Evolutionary conservation across 441 rosid genomes (phyloP).

Genomic region (Francoa sonchifolia): DNA sequence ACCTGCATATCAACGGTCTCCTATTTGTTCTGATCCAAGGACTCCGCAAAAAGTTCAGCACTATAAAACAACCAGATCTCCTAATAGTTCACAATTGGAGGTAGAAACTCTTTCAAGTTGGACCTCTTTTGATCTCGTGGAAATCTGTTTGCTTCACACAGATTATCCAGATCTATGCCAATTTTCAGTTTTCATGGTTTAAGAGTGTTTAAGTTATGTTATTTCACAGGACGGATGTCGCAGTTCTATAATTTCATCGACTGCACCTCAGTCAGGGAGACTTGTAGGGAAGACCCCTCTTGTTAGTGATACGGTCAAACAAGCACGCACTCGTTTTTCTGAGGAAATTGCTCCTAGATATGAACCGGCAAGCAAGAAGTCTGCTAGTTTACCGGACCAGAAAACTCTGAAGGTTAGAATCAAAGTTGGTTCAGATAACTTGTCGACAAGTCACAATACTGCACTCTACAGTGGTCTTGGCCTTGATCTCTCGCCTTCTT

Average conservation of each 20-base stretch:
- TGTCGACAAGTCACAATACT: slow-evolving; percentile 54
- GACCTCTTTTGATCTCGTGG: background rate
- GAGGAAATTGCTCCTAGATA: slow-evolving; percentile 28
- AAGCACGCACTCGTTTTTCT: slow-evolving; percentile 29
- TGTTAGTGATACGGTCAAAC: slow-evolving; percentile 27
- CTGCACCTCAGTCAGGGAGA: slow-evolving; percentile 26
- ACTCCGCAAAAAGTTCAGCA: slow-evolving; percentile 47
- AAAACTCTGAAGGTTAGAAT: slow-evolving; percentile 74
- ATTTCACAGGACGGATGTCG: slow-evolving; percentile 38
- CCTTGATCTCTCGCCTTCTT: slow-evolving; percentile 80
- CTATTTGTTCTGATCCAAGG: slow-evolving; percentile 47
- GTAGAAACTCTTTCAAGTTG: slow-evolving; percentile 22
- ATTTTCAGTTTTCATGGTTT: too few species aligned
- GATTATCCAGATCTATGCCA: too few species aligned
- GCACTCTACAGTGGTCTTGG: slow-evolving; percentile 93
- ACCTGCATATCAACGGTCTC: slow-evolving; percentile 72
- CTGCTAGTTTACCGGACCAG: slow-evolving; percentile 40
- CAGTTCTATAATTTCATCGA: slow-evolving; percentile 24
- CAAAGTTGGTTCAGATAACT: slow-evolving; percentile 75
- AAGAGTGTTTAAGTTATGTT: slow-evolving; percentile 13
- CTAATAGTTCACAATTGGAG: slow-evolving; percentile 52
- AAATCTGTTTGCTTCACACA: too few species aligned
- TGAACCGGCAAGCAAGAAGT: slow-evolving; percentile 36
- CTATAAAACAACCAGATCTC: slow-evolving; percentile 37
- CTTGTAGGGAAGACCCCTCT: slow-evolving; percentile 35